Base-by-base conservation (phyloP, 768 basidiomycete genomes). In the Kwoniella bestiolae region DNA sequence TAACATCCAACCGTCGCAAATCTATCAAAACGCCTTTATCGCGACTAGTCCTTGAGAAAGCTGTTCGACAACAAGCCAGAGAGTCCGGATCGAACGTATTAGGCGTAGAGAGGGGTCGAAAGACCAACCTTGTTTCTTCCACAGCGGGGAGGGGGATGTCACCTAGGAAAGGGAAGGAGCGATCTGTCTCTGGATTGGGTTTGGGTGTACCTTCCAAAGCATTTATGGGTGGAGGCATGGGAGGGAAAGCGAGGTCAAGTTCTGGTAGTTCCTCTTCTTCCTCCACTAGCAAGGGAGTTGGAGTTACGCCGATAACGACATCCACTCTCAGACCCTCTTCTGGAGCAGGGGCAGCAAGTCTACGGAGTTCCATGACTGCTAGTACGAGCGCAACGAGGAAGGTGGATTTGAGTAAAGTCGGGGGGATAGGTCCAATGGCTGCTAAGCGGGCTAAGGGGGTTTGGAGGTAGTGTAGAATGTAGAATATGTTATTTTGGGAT, bases 11-110 rank as follows among this genome's bases (percentile, higher is more conserved):
- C 8, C 38, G 69, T 28, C 45, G 65, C 9, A 68, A 69, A 52
- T 50, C 56, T 3, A 46, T 53, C 2, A 75, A 74, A 55, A 78
- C 77, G 2, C 77, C 77, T 7, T 56, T 78, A 26, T 65, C 68
- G 9, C 60, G 77, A 23, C 50, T 78, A 11, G 77, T 78, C 11
- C 60, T 78, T 23, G 77, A 75, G 45, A 78, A 78, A 60, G 77
- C 72, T 18, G 70, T 74, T 3, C 21, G 72, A 31, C 56, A 65
- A 29, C 70, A 70, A 51, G 32, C 65, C 21, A 52, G 64, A 31
- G 69, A 65, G 21, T 21, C 18, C 46, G 31, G 63, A 31, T 5
- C 25, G 12, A 66, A 31, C 38, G 60, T 70, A 6, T 26, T 70
- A 7, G 68, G 68, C 14, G 52, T 25, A 3, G 72, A 73, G 29